Evolutionary conservation across 129 eudicot species (phyloP).

Genomic region (Centaurea solstitialis): DNA sequence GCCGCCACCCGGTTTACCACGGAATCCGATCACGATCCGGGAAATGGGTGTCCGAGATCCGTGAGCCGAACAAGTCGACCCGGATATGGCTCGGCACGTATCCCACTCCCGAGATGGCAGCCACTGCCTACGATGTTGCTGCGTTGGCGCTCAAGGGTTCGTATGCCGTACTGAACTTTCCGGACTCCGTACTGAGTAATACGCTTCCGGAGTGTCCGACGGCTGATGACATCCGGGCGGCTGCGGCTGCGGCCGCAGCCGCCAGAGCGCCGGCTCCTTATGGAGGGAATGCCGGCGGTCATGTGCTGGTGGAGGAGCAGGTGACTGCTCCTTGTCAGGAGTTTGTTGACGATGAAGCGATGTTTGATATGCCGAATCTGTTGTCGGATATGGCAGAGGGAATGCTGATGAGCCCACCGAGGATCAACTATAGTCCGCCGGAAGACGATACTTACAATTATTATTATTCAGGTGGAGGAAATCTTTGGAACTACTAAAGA

Average conservation of each 20-base stretch:
- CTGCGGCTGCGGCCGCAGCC: conserved; percentile 41
- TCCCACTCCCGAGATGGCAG: conserved; percentile 77
- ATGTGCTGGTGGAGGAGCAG: background rate
- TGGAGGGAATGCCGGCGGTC: background rate
- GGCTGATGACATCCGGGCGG: conserved; percentile 57
- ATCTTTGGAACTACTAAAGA: conserved; percentile 44
- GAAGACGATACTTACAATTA: conserved; percentile 22
- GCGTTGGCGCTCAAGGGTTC: conserved; percentile 73
- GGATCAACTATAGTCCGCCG: conserved; percentile 36
- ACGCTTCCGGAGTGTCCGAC: conserved; percentile 53
- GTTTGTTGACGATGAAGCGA: conserved; percentile 55
- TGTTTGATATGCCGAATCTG: conserved; percentile 68
- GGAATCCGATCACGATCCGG: conserved; percentile 63
- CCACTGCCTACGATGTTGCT: conserved; percentile 82
- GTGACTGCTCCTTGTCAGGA: background rate
- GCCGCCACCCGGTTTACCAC: conserved; percentile 45
- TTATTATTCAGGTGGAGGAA: conserved; percentile 29
- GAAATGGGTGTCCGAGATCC: conserved; percentile 84
- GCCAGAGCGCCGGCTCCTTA: conserved; percentile 18
- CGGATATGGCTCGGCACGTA: conserved; percentile 87
- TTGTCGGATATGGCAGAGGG: conserved; percentile 71
- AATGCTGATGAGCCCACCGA: conserved; percentile 73
- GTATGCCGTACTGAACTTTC: conserved; percentile 52
- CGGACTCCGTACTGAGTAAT: conserved; percentile 26
- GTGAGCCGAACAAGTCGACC: conserved; percentile 63